Conservation (phyloP, 2,329 filamentous ascomycete species). For the Metarhizium sp. region DNA sequence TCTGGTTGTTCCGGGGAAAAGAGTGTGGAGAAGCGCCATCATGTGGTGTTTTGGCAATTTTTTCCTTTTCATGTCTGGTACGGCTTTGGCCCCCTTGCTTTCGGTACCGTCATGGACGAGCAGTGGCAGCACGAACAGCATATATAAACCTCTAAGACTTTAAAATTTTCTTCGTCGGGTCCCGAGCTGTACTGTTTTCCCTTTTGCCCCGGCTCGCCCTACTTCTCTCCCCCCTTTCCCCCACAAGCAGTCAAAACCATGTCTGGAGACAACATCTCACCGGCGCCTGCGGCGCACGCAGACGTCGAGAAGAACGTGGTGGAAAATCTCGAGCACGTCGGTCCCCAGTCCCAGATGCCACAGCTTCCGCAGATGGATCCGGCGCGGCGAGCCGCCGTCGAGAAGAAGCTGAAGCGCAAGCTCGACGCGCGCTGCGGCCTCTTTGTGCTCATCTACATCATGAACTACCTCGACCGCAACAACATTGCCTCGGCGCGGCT, state of each 20-base stretch:
- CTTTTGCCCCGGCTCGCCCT: not conserved
- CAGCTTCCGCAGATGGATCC: slow-evolving; percentile 20
- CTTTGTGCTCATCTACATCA: slow-evolving; percentile 66
- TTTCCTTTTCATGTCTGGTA: too few relatives aligned
- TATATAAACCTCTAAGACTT: not conserved
- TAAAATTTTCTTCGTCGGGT: too few relatives aligned
- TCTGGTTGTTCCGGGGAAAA: not conserved
- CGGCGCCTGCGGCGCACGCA: slow-evolving; percentile 1
- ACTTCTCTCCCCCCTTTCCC: not conserved
- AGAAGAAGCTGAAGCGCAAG: slow-evolving; percentile 59
- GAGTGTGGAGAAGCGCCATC: not conserved
- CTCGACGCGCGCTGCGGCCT: slow-evolving; percentile 60
- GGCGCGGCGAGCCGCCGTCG: slow-evolving; percentile 45
- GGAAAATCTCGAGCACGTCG: slow-evolving; percentile 1
- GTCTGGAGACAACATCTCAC: slow-evolving; percentile 10
- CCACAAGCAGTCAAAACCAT: slow-evolving; percentile 1
- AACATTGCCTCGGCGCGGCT: slow-evolving; percentile 60
- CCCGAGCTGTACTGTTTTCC: not conserved
- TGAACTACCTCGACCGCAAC: slow-evolving; percentile 61
- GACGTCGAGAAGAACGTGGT: slow-evolving; percentile 7
- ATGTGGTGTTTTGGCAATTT: not conserved
- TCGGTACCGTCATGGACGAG: too few relatives aligned
- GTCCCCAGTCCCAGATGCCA: not conserved
- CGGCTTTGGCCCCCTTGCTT: too few relatives aligned
- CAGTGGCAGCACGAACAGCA: too few relatives aligned